These are phyloP conservation scores for Forsythia suspensa DNA, from an alignment of 257 asterid genomes.

Conservation along the genomic window DNA sequence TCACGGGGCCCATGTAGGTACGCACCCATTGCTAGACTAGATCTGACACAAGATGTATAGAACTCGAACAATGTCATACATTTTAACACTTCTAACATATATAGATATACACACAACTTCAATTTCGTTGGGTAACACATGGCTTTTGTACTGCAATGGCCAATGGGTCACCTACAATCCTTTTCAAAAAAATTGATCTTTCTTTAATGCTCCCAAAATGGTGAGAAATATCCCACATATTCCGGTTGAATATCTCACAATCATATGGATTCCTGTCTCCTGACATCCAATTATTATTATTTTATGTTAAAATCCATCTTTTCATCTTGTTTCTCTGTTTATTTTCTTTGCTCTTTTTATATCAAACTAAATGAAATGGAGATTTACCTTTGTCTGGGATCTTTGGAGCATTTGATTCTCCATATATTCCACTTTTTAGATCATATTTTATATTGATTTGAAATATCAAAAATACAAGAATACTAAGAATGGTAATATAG, in stretches of 20 bases:
- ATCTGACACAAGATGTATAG: not conserved
- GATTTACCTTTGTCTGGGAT: conserved; percentile 25
- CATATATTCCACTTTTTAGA: conserved; percentile 11
- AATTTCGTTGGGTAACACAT: not conserved
- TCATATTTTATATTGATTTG: not conserved
- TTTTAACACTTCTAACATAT: too few species aligned
- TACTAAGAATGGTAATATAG: too few species aligned
- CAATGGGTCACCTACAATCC: too few species aligned
- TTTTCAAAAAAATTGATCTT: not conserved
- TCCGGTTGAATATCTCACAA: conserved; percentile 17
- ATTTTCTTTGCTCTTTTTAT: not conserved
- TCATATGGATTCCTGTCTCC: conserved; percentile 20
- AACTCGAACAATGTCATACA: too few species aligned
- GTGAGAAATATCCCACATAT: conserved; percentile 7
- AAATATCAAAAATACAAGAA: too few species aligned
- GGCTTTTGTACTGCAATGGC: too few species aligned
- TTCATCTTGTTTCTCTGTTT: not conserved
- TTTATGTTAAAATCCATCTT: not conserved
- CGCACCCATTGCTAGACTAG: not conserved
- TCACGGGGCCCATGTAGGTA: not conserved
- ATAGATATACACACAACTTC: too few species aligned
- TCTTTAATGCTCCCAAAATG: not conserved
- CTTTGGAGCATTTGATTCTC: conserved; percentile 16
- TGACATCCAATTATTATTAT: conserved; percentile 14
- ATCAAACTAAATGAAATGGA: not conserved